phyloP scores from a whole-genome alignment of 1,139 yeast species.

The Taphrina populina region DNA sequence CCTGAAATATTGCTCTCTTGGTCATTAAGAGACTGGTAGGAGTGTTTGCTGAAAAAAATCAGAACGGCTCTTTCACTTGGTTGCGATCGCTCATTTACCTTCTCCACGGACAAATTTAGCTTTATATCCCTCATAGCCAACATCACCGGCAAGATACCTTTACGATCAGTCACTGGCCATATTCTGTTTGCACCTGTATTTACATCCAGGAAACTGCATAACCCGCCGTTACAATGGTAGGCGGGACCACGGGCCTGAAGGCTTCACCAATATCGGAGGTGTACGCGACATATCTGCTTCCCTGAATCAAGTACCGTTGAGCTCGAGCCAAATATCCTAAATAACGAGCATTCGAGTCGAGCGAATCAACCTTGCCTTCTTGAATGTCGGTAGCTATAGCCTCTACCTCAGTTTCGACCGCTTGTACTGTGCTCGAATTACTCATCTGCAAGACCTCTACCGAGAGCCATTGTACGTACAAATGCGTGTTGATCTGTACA shows the following conservation, averaged over 20 bases:
- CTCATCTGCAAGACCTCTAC: no score
- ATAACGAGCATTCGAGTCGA: conserved; percentile 33
- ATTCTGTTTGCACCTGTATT: background rate
- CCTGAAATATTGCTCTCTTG: conserved; percentile 74
- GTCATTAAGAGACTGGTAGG: conserved; percentile 43
- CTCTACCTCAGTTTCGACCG: conserved; percentile 21
- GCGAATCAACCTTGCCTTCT: conserved; percentile 34
- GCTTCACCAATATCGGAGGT: conserved; percentile 87
- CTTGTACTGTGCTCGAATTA: conserved; percentile 8
- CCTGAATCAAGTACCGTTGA: conserved; percentile 16
- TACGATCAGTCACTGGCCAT: background rate
- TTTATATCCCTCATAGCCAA: conserved; percentile 72
- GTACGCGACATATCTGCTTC: conserved; percentile 69
- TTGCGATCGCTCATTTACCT: conserved; percentile 1
- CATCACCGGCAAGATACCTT: conserved; percentile 70
- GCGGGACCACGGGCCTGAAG: conserved; percentile 82
- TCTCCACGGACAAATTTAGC: conserved; percentile 36
- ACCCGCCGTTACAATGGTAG: conserved; percentile 60
- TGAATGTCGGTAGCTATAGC: conserved; percentile 24
- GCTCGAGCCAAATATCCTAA: conserved; percentile 33
- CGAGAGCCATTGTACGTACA: no score
- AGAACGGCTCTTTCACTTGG: background rate
- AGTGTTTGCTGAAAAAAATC: background rate
- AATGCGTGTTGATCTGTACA: no score
- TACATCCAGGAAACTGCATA: conserved; percentile 72